These are phyloP conservation scores for Lasiodiplodia sp. DNA, from an alignment of 2,329 filamentous ascomycete species.

Conservation along the genomic window DNA sequence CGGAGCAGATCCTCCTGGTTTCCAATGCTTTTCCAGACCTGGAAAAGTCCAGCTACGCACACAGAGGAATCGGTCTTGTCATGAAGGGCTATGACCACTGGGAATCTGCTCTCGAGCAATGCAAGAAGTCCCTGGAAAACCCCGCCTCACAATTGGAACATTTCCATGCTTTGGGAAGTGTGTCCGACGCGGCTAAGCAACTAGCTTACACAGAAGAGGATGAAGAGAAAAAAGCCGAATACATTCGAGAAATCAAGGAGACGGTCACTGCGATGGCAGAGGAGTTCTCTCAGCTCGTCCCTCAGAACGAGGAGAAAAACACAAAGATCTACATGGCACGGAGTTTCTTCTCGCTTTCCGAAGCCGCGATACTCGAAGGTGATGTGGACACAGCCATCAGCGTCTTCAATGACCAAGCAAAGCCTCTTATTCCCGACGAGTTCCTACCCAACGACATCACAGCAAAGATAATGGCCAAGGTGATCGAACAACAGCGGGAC, in stretches of 20 bases:
- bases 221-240: background rate
- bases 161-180: conserved; percentile 3
- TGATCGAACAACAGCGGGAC: conserved; percentile 30
- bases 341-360: background rate
- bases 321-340: background rate
- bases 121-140: conserved; percentile 4
- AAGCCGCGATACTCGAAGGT: conserved; percentile 3
- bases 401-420: conserved; percentile 24
- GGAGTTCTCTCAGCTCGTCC: background rate
- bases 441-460: conserved; percentile 11
- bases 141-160: background rate
- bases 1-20: conserved; percentile 4
- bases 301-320: conserved; percentile 1
- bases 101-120: background rate
- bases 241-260: background rate
- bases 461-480: conserved; percentile 28
- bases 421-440: background rate
- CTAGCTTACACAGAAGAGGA: background rate
- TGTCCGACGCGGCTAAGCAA: background rate
- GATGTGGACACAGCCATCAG: conserved; percentile 19
- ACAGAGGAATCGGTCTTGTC: background rate
- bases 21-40: conserved; percentile 13
- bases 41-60: background rate
- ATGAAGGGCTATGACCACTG: background rate
- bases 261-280: background rate